Evolutionary conservation across 441 rosid species (phyloP).

Genomic region (California macrophylla): DNA sequence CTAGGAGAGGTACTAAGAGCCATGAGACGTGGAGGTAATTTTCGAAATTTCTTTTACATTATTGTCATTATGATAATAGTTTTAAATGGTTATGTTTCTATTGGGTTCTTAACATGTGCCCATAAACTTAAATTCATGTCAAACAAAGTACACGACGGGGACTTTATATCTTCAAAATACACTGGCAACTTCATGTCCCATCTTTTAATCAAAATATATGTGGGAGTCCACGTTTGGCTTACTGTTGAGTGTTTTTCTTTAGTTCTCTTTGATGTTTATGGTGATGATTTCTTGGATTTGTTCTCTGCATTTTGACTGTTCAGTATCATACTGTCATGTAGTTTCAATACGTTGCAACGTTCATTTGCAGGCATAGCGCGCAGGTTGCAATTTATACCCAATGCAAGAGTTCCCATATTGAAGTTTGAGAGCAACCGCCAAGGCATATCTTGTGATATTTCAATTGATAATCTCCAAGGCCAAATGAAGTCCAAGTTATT

Average conservation of each 20-base stretch:
- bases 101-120: neutral
- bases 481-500: slow-evolving; percentile 67
- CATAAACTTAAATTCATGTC: neutral
- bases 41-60: neutral
- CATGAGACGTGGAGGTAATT: slow-evolving; percentile 49
- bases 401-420: slow-evolving; percentile 81
- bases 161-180: neutral
- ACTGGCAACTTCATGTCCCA: neutral
- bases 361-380: slow-evolving; percentile 41
- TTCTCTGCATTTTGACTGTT: slow-evolving; percentile 9
- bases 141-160: neutral
- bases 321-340: neutral
- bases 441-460: slow-evolving; percentile 77
- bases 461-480: slow-evolving; percentile 67
- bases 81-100: neutral
- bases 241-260: neutral
- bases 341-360: neutral
- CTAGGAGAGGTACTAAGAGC: slow-evolving; percentile 48
- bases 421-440: slow-evolving; percentile 44
- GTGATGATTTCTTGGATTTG: neutral
- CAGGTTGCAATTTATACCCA: slow-evolving; percentile 44
- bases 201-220: neutral
- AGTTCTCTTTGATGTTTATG: neutral
- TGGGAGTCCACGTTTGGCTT: neutral
- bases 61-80: neutral